Evolutionary conservation across 2,329 filamentous ascomycete genomes (phyloP).

Genomic region (Pseudogymnoascus sp.): DNA sequence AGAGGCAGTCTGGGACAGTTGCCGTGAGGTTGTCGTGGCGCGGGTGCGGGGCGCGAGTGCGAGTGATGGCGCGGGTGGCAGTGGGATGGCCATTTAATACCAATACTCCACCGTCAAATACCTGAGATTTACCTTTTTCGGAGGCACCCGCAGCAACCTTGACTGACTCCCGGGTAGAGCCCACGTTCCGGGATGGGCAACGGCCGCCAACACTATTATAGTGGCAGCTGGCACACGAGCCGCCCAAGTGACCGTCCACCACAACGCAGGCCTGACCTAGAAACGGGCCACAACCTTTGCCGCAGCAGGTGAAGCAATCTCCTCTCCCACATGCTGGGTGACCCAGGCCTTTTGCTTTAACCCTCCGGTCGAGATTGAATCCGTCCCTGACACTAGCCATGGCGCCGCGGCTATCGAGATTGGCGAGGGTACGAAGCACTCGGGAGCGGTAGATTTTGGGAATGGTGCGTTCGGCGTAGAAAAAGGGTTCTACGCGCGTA

Average conservation of each 20-base stretch:
- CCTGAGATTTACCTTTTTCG: not conserved
- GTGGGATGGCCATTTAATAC: not conserved
- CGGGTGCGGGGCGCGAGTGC: no score
- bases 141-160: not conserved
- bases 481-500: not conserved
- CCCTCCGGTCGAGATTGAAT: not conserved
- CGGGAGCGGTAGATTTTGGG: not conserved
- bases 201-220: not conserved
- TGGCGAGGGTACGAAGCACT: not conserved
- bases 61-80: not conserved
- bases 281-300: not conserved
- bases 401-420: not conserved
- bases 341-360: not conserved
- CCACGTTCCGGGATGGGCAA: not conserved
- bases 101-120: not conserved
- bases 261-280: not conserved
- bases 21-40: no score
- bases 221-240: not conserved
- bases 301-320: not conserved
- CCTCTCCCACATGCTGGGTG: not conserved
- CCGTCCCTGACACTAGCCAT: not conserved
- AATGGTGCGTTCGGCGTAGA: not conserved
- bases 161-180: not conserved
- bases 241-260: not conserved
- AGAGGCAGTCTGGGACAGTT: no score